Evolutionary conservation across 495 filamentous ascomycete genomes (phyloP), one percentile per base, ranked within the genome.

Genomic region (Penicillium canariense): DNA sequence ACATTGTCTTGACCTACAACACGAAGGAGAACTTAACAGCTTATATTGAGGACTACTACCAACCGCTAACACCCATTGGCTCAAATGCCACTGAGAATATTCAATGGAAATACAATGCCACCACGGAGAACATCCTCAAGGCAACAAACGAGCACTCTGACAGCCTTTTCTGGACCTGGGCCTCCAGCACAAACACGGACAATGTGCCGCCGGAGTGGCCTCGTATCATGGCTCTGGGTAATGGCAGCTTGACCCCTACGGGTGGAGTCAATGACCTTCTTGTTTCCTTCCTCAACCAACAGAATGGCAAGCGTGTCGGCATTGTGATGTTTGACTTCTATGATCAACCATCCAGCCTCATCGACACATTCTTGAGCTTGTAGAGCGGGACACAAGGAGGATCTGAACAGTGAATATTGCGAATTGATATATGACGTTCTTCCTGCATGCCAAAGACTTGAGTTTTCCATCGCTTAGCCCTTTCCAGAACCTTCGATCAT

Each of bases 301-400:
- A 64, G 22, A 62, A 62, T 25, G 56, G 59, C 14, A 65, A 67
- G 42, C 52, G 64, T 12, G 23, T 69, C 18, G 66, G 66, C 1
- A 68, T 82, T 60, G 74, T 82, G 12, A 79, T 83, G 64, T 70
- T 83, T 66, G 81, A 82, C 51, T 82, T 78, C 55, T 67, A 56
- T 44, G 59, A 65, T 12, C 27, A 52, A 9, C 62, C 62, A 17
- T 34, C 48, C 4, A 38, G 54, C 10, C 31, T 65, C 9, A 54
- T 62, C 18, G 62, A 65, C 40, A 50, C 39, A 4, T 59, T 65
- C 20, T 26, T 65, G 27, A 32, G 23, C 22, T n/a, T 61, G 18
- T 56, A 26, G 47, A 40, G 4, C 20, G 2, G 27, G 1, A 39
- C 11, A 22, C 36, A 18, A 22, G 17, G 2, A 4, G 6, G 18